Conservation (phyloP, 2,329 filamentous ascomycete genomes). For the Allantophomopsis lycopodina region DNA sequence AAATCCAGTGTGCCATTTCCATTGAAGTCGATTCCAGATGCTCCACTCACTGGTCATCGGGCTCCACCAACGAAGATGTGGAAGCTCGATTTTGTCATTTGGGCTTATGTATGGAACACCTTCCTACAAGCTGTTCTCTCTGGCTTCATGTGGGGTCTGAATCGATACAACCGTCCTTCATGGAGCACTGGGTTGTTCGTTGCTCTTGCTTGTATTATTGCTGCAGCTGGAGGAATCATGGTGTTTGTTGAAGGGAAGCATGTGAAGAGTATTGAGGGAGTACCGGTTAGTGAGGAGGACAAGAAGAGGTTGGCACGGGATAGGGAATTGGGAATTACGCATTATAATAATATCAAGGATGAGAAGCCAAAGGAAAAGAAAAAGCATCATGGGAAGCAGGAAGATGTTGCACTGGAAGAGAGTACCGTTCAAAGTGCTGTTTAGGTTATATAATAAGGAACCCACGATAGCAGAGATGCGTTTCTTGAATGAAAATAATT, state of each 20-base stretch:
- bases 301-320: conserved; percentile 34
- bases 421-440: too few species aligned
- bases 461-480: too few species aligned
- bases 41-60: conserved; percentile 58
- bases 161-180: conserved; percentile 57
- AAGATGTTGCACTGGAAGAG: too few species aligned
- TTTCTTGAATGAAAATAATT: too few species aligned
- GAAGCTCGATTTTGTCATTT: conserved; percentile 71
- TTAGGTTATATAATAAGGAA: too few species aligned
- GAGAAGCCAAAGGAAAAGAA: conserved; percentile 31
- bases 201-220: conserved; percentile 56
- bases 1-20: conserved; percentile 47
- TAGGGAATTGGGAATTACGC: conserved; percentile 37
- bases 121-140: conserved; percentile 61
- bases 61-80: conserved; percentile 54
- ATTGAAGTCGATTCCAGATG: conserved; percentile 43
- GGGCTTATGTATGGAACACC: conserved; percentile 68
- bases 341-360: conserved; percentile 42
- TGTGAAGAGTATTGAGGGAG: conserved; percentile 60
- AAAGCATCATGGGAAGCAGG: conserved; percentile 6
- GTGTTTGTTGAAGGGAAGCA: conserved; percentile 59
- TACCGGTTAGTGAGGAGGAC: conserved; percentile 45
- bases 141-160: conserved; percentile 73
- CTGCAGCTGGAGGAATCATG: conserved; percentile 53
- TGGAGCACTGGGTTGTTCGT: conserved; percentile 76